A percentile compares a stretch with the other conserved stretches of the same genome.
Conservation (phyloP, 345 rosid genomes). For the Trapa incisa region DNA sequence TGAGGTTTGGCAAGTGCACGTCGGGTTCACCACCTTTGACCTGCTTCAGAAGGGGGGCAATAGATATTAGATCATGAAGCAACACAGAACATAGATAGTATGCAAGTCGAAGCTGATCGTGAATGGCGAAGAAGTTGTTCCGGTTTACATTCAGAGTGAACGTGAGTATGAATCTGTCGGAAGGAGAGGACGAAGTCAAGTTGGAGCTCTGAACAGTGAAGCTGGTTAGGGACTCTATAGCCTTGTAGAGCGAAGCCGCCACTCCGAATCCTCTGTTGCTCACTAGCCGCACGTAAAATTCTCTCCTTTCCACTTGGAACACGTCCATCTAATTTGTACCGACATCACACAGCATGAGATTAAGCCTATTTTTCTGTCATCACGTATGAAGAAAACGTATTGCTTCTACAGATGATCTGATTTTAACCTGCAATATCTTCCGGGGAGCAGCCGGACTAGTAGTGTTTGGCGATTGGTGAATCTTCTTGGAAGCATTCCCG, state of each 20-base stretch:
- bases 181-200: constrained; percentile 33
- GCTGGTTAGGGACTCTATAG: constrained; percentile 58
- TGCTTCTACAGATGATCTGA: too few relatives aligned
- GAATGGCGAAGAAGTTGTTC: neutral
- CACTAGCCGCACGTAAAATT: constrained; percentile 44
- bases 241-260: constrained; percentile 51
- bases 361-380: too few relatives aligned
- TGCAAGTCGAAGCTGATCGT: neutral
- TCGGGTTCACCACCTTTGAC: constrained; percentile 32
- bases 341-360: too few relatives aligned
- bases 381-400: too few relatives aligned
- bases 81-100: neutral
- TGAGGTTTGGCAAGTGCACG: constrained; percentile 47
- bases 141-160: constrained; percentile 45
- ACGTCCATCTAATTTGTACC: constrained; percentile 33
- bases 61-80: neutral
- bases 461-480: constrained; percentile 13
- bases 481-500: constrained; percentile 7
- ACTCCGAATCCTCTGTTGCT: constrained; percentile 48
- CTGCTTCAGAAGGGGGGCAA: constrained; percentile 15
- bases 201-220: constrained; percentile 60
- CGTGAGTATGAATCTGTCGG: constrained; percentile 44
- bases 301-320: constrained; percentile 65
- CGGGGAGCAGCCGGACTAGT: constrained; percentile 19
- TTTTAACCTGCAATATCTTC: constrained; percentile 45